Base-by-base conservation (phyloP, 148 eudicot genomes). In the Camellia sinensis region DNA sequence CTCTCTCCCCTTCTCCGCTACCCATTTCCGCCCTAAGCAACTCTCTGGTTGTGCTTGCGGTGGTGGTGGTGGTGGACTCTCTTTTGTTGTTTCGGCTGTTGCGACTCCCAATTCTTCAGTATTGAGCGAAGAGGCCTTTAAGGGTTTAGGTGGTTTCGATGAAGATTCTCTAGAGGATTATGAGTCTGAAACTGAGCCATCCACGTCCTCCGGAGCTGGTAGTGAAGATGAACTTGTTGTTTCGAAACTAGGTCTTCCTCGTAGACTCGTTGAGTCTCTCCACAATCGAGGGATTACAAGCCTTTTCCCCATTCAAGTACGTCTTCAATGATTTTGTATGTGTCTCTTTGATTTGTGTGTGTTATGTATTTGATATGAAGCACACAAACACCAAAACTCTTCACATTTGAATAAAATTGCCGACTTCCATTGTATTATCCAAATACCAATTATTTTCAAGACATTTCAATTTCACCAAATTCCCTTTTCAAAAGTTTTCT, bases 221-320 rank as follows among this genome's bases (percentile, higher is more conserved):
- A 69, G 81, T 77, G 82, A 43, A 3, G 93, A 91, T 67, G 97
- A 95, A 76, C 91, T 95, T 74, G 89, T 80, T 21, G 69, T 93
- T 81, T 53, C 83, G 3, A 88, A 84, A 22, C 78, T 95, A 69
- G 97, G 95, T 19, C 90, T 95, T 78, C 96, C 98, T 8, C 78
- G 82, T 59, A 89, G 85, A 74, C 93, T 95, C 73, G 95, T 89
- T 22, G 88, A 91, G 18, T 66, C 93, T 6, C 91, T 95, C 10
- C 73, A 78, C 75, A 80, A 70, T 18, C 89, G 98, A 15, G 94
- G 96, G 66, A 95, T 95, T 87, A 87, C 92, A 63, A 72, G 83
- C 11, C 97, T 95, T 67, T 95, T 95, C 71, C 97, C 98, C 3
- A 94, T 94, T 85, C 98, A 94, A 88, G 98, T 94, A 73, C 14